Evolutionary conservation across 2,329 filamentous ascomycete species (phyloP).

Genomic region (Paraphaeosphaeria sporulosa): DNA sequence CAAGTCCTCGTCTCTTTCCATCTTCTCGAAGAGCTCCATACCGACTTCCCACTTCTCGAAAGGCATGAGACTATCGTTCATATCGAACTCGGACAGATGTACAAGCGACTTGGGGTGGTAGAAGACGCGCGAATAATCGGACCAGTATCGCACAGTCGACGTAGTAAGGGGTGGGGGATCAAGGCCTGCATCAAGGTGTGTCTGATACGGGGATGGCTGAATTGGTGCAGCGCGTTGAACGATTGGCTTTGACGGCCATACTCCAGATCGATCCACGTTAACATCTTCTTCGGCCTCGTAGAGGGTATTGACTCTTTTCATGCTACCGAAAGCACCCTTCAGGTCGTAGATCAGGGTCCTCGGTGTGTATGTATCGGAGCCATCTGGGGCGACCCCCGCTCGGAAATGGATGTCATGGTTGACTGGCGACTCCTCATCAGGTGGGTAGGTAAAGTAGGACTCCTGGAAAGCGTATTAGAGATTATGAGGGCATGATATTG

Average conservation of each 20-base stretch:
- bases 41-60: conserved; percentile 72
- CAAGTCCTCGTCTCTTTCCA: conserved; percentile 71
- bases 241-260: conserved; percentile 54
- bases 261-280: conserved; percentile 31
- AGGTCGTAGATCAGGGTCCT: conserved; percentile 93
- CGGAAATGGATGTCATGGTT: conserved; percentile 91
- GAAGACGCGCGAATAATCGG: conserved; percentile 91
- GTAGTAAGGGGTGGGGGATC: conserved; percentile 70
- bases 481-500: neutral
- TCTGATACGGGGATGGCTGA: conserved; percentile 76
- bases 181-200: conserved; percentile 76
- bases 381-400: conserved; percentile 80
- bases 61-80: conserved; percentile 79
- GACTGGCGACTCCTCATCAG: conserved; percentile 68
- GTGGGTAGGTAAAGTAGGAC: conserved; percentile 93
- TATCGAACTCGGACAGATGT: conserved; percentile 81
- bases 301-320: conserved; percentile 86
- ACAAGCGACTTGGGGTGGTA: conserved; percentile 89
- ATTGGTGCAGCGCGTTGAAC: conserved; percentile 75
- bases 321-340: conserved; percentile 89
- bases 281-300: conserved; percentile 69
- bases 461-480: conserved; percentile 64
- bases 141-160: conserved; percentile 89
- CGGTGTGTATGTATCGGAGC: conserved; percentile 89
- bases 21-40: conserved; percentile 49